Conservation (phyloP, 768 basidiomycete species). For the Trametes maxima region DNA sequence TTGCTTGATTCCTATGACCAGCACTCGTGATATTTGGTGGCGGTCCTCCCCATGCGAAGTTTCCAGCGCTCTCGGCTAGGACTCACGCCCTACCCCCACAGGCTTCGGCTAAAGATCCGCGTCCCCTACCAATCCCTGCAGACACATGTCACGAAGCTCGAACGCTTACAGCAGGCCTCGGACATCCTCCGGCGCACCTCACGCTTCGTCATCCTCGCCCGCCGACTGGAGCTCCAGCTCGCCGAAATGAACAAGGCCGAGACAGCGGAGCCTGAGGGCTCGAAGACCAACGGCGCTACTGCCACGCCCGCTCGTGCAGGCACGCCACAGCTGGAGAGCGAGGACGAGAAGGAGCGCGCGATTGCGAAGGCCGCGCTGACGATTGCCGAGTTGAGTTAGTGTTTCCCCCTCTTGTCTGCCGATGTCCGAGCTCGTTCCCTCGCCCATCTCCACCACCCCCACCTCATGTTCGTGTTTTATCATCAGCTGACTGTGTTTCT, state of each 20-base stretch:
- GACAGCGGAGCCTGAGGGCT: conserved; percentile 5
- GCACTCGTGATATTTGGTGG: conserved; percentile 3
- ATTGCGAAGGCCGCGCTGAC: conserved; percentile 95
- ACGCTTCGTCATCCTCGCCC: conserved; percentile 81
- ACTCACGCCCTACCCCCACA: conserved; percentile 34
- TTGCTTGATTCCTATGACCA: no score
- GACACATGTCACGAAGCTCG: conserved; percentile 68
- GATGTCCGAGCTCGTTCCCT: background rate
- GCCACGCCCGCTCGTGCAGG: conserved; percentile 3
- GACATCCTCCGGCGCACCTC: conserved; percentile 84
- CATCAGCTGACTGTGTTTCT: background rate
- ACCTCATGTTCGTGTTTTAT: background rate
- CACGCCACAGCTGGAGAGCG: conserved; percentile 42
- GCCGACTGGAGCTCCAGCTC: conserved; percentile 87
- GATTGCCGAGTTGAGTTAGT: conserved; percentile 86
- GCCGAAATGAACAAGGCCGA: conserved; percentile 53
- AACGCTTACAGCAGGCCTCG: conserved; percentile 79
- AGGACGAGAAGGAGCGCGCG: conserved; percentile 82
- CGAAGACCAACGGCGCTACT: conserved; percentile 14
- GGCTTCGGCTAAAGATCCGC: conserved; percentile 85
- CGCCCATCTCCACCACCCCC: background rate
- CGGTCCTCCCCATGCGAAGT: background rate
- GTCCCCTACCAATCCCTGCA: conserved; percentile 79
- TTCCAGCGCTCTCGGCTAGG: background rate
- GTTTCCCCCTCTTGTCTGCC: background rate